These are phyloP conservation scores for Thelonectria rubi DNA, from an alignment of 2,329 filamentous ascomycete genomes.

Conservation along the genomic window DNA sequence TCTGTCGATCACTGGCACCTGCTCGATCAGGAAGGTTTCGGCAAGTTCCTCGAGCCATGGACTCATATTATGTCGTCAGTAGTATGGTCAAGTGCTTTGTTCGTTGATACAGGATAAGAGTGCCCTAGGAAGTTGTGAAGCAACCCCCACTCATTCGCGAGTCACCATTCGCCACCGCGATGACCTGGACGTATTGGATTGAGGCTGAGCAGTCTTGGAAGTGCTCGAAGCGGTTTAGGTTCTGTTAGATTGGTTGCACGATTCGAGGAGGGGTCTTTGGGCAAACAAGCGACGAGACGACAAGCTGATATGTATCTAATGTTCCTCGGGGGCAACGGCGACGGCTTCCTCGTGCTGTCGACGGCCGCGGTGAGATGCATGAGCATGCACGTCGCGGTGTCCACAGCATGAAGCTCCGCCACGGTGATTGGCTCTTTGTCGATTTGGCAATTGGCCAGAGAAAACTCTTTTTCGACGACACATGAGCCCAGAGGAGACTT, in stretches of 20 bases:
- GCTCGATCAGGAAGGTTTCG: too few species aligned
- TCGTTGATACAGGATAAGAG: background rate
- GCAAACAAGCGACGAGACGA: background rate
- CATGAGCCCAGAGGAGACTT: constrained; percentile 4
- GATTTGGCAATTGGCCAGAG: constrained; percentile 3
- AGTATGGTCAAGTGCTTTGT: background rate
- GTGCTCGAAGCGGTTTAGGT: background rate
- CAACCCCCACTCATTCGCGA: background rate
- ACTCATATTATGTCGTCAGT: too few species aligned
- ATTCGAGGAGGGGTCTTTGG: constrained; percentile 1
- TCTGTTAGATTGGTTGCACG: background rate
- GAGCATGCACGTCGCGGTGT: constrained; percentile 6
- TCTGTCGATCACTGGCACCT: too few species aligned
- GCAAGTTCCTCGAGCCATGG: too few species aligned
- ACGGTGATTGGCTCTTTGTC: constrained; percentile 17
- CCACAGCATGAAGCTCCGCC: background rate
- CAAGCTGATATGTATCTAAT: constrained; percentile 8
- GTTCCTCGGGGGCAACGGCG: too few species aligned
- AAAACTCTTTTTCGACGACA: constrained; percentile 28
- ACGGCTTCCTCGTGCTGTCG: too few species aligned
- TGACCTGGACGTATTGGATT: background rate
- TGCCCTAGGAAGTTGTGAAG: background rate
- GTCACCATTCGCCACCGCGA: background rate
- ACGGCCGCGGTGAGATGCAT: background rate
- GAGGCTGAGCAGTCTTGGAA: background rate